Evolutionary conservation across 805 yeast species (phyloP), one percentile per base, ranked within the genome.

Genomic region (Wickerhamiella kurtzmanii): DNA sequence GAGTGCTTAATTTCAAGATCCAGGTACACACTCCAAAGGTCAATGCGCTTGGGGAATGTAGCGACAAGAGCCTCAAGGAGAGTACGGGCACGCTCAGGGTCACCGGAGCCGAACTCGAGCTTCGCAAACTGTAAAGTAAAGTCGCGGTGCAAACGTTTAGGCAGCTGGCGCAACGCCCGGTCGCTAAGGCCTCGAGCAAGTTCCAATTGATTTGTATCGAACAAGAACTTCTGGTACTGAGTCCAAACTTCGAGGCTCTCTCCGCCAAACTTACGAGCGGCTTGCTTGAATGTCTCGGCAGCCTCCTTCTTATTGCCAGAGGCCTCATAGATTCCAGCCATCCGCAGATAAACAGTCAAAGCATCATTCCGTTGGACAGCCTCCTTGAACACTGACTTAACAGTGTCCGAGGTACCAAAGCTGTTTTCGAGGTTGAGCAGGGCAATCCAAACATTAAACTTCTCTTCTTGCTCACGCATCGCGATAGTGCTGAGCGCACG

Each of bases 381-480:
- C 54, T 83, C 79, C 62, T 78, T 80, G 74, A 92, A 89, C 0
- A 75, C 75, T 35, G 79, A 85, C 41, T 86, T 87, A 46, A 88
- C 64, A 1, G 92, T 68, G 51, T 86, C 96, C 6, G 78, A 79
- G 19, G 82, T 74, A 48, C 99, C 99, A 64, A 92, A 92, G 15
- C 87, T 79, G 63, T 84, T 86, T 66, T 92, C 99, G 73, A 94
- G 74, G 66, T 92, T 92, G 57, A 92, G 74, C 59, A 87, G 65
- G 0, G 97, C 98, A 63, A 89, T 83, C 97, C 97, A 94, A 42
- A 92, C 81, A 61, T 92, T 92, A 66, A 87, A 65, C 64, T 87
- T 85, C 64, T 92, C 97, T 56, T 78, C 80, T 64, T 92, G 97
- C 59, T 88, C 96, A 59, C 96, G 77, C 66, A 79, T 85, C 57